Base-by-base conservation (phyloP, 2,329 filamentous ascomycete species). In the Rhinocladiella similis region DNA sequence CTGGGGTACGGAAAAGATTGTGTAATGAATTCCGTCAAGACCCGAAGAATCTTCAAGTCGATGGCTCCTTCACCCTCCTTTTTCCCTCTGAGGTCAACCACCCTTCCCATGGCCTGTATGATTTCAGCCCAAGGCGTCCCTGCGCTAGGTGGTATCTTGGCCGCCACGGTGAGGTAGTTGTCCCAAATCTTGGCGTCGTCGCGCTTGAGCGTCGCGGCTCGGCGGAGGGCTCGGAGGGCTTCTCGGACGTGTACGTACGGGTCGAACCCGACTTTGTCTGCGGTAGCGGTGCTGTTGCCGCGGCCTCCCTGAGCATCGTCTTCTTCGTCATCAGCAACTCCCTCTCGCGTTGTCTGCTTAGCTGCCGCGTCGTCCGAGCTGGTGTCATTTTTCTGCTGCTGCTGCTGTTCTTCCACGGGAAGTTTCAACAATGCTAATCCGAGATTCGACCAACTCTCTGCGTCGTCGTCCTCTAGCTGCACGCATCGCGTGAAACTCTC, bases 181-280 rank as follows among this genome's bases (percentile, higher is more conserved):
- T 96, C 90, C 93, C 93, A 97, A 71, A 99, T 97, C 65, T 90
- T 86, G 82, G 88, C 90, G 74, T 93, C 93, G 65, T 91, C 87
- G 71, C 90, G 83, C 49, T 95, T 91, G 20, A 96, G 83, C 3
- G 83, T 82, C 0, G 92, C 91, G 9, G 92, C 94, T 61, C 89
- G 88, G 69, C 96, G 94, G 72, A 96, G 90, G 0, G 94, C 93
- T 5, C 83, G 79, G 1, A 99, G 82, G 0, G 94, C 86, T 68
- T 96, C 90, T 0, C 81, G 77, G 1, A 91, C 81, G 51, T 90
- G 79, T 47, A 80, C 80, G 35, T 84, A 78, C 85, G 83, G 60
- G 87, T 82, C 51, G 65, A 50, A 13, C 12, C 5, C 20, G 41
- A 13, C 3, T 56, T 29, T 33, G 48, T 66, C 50, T 6, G 56